Evolutionary conservation across 495 filamentous ascomycete species (phyloP).

Genomic region (Podospora pseudocomata): DNA sequence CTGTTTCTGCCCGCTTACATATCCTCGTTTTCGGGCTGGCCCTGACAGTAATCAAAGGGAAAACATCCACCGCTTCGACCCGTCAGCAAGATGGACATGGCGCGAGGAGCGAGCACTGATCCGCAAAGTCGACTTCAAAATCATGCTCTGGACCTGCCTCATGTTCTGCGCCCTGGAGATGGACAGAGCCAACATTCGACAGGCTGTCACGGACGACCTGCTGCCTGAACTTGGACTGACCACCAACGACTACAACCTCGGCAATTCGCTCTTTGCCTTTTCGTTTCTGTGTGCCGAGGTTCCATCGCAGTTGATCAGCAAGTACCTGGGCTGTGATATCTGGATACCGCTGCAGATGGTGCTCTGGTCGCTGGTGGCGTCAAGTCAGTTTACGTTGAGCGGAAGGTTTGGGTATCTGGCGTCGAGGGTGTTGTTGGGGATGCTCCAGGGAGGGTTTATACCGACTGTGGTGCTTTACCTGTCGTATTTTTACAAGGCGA

Average conservation of each 20-base stretch:
- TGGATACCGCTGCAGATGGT: constrained; percentile 84
- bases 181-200: constrained; percentile 54
- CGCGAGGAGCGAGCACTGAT: constrained; percentile 66
- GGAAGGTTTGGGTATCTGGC: constrained; percentile 55
- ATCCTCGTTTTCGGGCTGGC: background rate
- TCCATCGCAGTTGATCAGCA: constrained; percentile 73
- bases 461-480: constrained; percentile 56
- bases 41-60: constrained; percentile 26
- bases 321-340: constrained; percentile 66
- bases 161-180: constrained; percentile 58
- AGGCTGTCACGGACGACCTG: constrained; percentile 55
- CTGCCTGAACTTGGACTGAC: constrained; percentile 51
- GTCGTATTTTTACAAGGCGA: constrained; percentile 68
- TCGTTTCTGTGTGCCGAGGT: constrained; percentile 67
- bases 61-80: constrained; percentile 67
- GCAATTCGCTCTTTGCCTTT: constrained; percentile 68
- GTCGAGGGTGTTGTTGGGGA: constrained; percentile 60
- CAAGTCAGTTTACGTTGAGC: constrained; percentile 61
- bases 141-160: constrained; percentile 56
- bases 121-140: constrained; percentile 44
- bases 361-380: constrained; percentile 68
- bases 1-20: background rate
- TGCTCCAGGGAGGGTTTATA: constrained; percentile 61
- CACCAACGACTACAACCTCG: constrained; percentile 67
- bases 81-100: constrained; percentile 65